A percentile compares a stretch with the other conserved stretches of the same genome.
phyloP scores from a whole-genome alignment of 164 flowering plant species.

The Amborella trichopoda region DNA sequence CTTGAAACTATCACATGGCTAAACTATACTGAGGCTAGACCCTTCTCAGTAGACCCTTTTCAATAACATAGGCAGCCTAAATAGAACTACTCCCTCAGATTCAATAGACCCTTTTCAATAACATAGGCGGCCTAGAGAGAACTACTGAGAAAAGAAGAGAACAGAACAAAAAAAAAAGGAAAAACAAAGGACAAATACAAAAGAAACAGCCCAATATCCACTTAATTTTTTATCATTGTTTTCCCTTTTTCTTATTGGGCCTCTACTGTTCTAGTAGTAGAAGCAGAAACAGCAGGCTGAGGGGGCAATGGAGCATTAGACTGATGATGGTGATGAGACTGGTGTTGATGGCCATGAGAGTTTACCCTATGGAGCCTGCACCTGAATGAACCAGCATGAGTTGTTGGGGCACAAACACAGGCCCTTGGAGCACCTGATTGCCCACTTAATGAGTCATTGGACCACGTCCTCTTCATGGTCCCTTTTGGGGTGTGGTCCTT shows the following conservation, averaged over 20 bases:
- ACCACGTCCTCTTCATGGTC: conserved; percentile 5
- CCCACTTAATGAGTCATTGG: conserved; percentile 2
- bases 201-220: too few species aligned
- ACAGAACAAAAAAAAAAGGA: too few species aligned
- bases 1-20: too few species aligned
- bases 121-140: too few species aligned
- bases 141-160: too few species aligned
- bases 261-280: conserved; percentile 12
- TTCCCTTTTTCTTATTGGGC: conserved; percentile 7
- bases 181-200: too few species aligned
- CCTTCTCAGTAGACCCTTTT: too few species aligned
- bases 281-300: conserved; percentile 11
- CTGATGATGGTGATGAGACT: neutral
- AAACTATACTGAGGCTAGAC: too few species aligned
- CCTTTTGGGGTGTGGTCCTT: conserved; percentile 5
- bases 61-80: too few species aligned
- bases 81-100: too few species aligned
- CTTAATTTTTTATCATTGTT: too few species aligned
- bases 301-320: conserved; percentile 6
- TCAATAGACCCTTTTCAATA: too few species aligned
- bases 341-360: conserved; percentile 6
- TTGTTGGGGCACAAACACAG: conserved; percentile 18
- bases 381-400: conserved; percentile 17
- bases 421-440: conserved; percentile 3
- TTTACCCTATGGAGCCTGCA: conserved; percentile 23